Conservation (phyloP, 306 rosid genomes). For the Lotus japonicus region DNA sequence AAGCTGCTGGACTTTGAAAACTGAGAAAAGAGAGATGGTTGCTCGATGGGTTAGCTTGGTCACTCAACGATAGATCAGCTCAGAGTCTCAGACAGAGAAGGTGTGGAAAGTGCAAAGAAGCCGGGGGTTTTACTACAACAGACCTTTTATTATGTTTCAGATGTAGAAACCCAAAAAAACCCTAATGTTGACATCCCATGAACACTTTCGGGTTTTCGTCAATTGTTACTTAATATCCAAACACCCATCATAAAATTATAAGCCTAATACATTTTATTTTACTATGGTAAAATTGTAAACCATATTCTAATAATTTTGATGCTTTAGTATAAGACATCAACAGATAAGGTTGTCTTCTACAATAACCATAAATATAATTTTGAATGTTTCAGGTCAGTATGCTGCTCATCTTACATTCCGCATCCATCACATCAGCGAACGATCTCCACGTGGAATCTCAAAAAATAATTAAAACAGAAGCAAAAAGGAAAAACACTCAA, state of each 20-base stretch:
- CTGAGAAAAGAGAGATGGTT: too few relatives aligned
- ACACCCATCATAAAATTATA: not conserved
- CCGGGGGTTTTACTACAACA: too few relatives aligned
- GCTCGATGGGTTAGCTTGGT: too few relatives aligned
- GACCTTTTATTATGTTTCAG: too few relatives aligned
- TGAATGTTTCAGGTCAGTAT: not conserved
- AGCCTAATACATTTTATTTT: not conserved
- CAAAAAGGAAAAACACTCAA: not conserved
- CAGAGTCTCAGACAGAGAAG: too few relatives aligned
- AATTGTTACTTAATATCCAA: not conserved
- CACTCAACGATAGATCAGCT: too few relatives aligned
- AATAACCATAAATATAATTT: not conserved
- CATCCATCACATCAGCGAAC: not conserved
- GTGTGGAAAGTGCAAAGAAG: too few relatives aligned
- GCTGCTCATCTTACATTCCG: not conserved
- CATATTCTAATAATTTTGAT: not conserved
- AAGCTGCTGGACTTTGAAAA: too few relatives aligned
- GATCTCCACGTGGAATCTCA: not conserved
- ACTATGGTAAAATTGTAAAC: not conserved
- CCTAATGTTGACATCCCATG: too few relatives aligned
- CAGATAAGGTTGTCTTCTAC: not conserved
- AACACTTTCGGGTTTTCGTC: too few relatives aligned
- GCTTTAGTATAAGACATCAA: not conserved
- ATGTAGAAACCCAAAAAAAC: too few relatives aligned
- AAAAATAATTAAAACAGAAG: not conserved